Evolutionary conservation across 139 green algal genomes (phyloP).

Genomic region (Eudorina sp.): DNA sequence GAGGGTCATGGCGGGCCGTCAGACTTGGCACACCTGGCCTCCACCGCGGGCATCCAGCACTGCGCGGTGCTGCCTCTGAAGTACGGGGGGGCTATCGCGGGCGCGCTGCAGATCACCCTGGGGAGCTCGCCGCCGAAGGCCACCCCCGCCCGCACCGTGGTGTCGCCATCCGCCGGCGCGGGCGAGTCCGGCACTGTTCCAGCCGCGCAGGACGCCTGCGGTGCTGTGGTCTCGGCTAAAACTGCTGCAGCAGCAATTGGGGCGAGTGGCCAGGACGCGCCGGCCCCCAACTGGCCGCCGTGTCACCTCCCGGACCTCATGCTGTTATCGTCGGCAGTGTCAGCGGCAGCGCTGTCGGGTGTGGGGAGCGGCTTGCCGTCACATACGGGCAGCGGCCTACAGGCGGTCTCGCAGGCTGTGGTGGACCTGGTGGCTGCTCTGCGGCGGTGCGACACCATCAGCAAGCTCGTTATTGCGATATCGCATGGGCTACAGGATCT

Average conservation of each 20-base stretch:
- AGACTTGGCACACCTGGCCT: not conserved
- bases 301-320: conserved; percentile 3
- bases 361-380: not conserved
- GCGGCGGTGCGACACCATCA: not conserved
- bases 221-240: too few relatives aligned
- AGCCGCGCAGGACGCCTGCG: not conserved
- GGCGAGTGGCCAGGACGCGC: too few relatives aligned
- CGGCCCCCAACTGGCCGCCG: conserved; percentile 14
- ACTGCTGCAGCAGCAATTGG: too few relatives aligned
- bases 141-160: not conserved
- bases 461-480: not conserved
- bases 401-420: not conserved
- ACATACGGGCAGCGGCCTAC: not conserved
- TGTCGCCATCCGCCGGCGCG: not conserved
- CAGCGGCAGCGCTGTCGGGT: not conserved
- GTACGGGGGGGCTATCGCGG: not conserved
- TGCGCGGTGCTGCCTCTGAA: conserved; percentile 6
- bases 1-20: not conserved
- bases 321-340: not conserved
- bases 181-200: not conserved
- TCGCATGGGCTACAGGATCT: not conserved
- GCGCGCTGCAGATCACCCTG: conserved; percentile 9
- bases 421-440: conserved; percentile 5
- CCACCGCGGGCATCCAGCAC: not conserved
- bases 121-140: not conserved